phyloP scores from a whole-genome alignment of 768 basidiomycete species.

The Fistulinella prunicolor region DNA sequence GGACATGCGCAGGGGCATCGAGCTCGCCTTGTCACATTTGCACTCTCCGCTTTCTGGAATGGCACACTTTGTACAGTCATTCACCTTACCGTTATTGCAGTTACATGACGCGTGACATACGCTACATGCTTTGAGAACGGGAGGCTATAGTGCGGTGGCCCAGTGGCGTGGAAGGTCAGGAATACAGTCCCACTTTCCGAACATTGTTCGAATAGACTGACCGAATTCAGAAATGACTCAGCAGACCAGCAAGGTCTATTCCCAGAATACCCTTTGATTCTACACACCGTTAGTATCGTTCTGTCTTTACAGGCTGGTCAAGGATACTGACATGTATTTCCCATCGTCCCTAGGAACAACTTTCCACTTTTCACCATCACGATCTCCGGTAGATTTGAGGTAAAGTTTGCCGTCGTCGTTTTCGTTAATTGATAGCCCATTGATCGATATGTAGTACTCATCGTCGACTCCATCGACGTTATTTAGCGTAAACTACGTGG shows the following conservation, averaged over 20 bases:
- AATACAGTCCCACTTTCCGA: neutral
- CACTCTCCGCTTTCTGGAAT: no score
- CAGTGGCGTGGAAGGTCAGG: neutral
- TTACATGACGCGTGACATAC: no score
- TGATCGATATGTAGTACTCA: neutral
- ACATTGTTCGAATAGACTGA: neutral
- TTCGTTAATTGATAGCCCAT: neutral
- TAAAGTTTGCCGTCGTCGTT: neutral
- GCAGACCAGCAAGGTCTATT: neutral
- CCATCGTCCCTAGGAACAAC: neutral
- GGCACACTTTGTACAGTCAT: neutral
- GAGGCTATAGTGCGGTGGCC: no score
- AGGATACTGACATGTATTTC: neutral
- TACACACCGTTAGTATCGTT: neutral
- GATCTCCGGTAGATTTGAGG: neutral
- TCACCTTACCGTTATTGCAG: neutral
- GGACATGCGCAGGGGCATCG: no score
- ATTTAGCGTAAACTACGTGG: neutral
- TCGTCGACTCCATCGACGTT: neutral
- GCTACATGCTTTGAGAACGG: no score
- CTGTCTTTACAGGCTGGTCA: no score
- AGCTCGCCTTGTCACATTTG: rapidly evolving
- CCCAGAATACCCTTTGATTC: neutral
- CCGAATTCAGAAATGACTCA: neutral
- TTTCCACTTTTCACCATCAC: neutral